A percentile compares a stretch with the other conserved stretches of the same genome.
Evolutionary conservation across 2,329 filamentous ascomycete species (phyloP).

Genomic region (Trichoderma gracile): DNA sequence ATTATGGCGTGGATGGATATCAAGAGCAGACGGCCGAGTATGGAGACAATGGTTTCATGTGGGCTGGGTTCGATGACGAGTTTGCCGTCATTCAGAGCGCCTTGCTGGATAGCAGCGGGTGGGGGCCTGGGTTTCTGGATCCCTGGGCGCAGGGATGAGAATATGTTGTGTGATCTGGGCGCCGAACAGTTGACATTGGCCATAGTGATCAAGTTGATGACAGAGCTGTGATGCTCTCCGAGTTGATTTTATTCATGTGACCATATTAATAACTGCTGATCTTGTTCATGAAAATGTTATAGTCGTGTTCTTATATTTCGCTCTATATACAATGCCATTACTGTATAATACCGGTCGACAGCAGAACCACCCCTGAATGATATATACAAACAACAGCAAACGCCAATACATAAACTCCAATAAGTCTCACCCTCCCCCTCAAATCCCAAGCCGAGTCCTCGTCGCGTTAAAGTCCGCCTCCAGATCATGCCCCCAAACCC

Average conservation of each 20-base stretch:
- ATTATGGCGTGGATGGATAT: background rate
- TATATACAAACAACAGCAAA: conserved; percentile 3
- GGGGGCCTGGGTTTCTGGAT: conserved; percentile 17
- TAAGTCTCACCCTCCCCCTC: background rate
- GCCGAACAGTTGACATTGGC: no score
- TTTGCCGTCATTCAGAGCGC: conserved; percentile 20
- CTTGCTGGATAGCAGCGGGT: conserved; percentile 18
- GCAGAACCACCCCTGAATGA: background rate
- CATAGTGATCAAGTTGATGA: no score
- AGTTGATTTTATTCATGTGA: no score
- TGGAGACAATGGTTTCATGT: conserved; percentile 18
- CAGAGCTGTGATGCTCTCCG: no score
- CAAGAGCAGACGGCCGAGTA: conserved; percentile 7
- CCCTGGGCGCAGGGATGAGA: conserved; percentile 18
- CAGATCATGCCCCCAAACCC: conserved; percentile 18
- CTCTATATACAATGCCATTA: conserved; percentile 9
- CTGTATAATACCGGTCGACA: background rate
- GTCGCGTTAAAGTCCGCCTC: conserved; percentile 16
- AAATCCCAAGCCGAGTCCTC: conserved; percentile 16
- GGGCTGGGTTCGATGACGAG: conserved; percentile 20
- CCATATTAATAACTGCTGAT: no score
- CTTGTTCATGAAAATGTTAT: background rate
- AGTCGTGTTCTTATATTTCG: background rate
- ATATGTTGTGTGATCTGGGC: background rate
- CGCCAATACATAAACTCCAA: background rate